Base-by-base conservation (phyloP, 192 early-diverging fungal genomes). In the Linnemannia schmuckeri region DNA sequence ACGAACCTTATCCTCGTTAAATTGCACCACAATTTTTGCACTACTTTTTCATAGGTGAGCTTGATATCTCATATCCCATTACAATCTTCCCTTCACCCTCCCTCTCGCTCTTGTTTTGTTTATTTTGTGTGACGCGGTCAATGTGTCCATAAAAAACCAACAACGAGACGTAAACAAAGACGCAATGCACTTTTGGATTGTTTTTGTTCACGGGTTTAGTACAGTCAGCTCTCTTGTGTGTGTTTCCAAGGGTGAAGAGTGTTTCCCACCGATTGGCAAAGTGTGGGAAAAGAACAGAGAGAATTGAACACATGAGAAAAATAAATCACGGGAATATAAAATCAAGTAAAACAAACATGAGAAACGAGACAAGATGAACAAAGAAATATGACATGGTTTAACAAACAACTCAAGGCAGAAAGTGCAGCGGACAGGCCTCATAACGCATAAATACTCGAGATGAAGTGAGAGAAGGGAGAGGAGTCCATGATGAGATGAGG, bases 91-190 rank as follows among this genome's bases (percentile, higher is more conserved):
- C 47, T 49, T 49, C 47, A 49, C 47, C 47, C 47, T 49, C 12
- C 47, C 17, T 20, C 20, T 54, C 52, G 52, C 18, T 54, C 18
- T 54, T 69, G 33, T 12, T 42, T 33, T 72, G 40, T 72, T 22
- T 72, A 72, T 72, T 71, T 72, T 72, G 70, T 72, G 70, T 22
- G 70, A 72, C 70, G 40, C 70, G 70, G 40, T 42, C 70, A 72
- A 70, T 40, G 70, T 72, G 70, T 42, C 20, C 20, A 40, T 22
- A 42, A 42, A 7, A 42, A 69, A 30, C 33, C 2, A 8, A 70
- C 9, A 38, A 42, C 15, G 6, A 42, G 17, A 13, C 3, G 70
- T 72, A 42, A 42, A 42, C 41, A 72, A 38, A 38, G 18, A 40
- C 37, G 22, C 7, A 20, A 27, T 0, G 20, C 37, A 1, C 70